A percentile compares a stretch with the other conserved stretches of the same genome.
Conservation (phyloP, 305 asterid species). For the Fraxinus baroniana region DNA sequence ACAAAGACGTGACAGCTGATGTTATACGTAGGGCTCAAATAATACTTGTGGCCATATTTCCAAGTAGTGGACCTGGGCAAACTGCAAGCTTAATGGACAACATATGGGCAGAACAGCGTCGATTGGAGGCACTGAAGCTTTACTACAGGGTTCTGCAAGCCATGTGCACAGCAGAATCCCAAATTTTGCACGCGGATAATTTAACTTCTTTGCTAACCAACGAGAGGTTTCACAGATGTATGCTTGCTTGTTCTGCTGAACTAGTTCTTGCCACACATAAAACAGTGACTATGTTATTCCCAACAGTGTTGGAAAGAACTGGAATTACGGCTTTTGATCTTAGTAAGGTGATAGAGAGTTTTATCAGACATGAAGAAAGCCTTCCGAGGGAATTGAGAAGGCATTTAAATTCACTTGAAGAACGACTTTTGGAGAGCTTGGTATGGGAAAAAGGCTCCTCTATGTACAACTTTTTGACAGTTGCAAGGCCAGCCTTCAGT, state of each 20-base stretch:
- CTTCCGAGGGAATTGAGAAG: slow-evolving; percentile 96
- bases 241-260: slow-evolving; percentile 99
- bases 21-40: slow-evolving; percentile 84
- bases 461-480: slow-evolving; percentile 89
- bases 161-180: slow-evolving; percentile 91
- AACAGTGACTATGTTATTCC: slow-evolving; percentile 95
- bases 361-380: slow-evolving; percentile 90
- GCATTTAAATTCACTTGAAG: slow-evolving; percentile 94
- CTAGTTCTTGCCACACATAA: slow-evolving; percentile 98
- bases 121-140: slow-evolving; percentile 86
- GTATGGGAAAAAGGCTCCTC: slow-evolving; percentile 99
- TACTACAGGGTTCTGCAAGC: slow-evolving; percentile 90
- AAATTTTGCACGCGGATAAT: slow-evolving; percentile 69
- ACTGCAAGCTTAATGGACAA: slow-evolving; percentile 85
- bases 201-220: slow-evolving; percentile 85
- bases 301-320: slow-evolving; percentile 92
- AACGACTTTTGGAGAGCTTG: slow-evolving; percentile 92
- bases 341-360: slow-evolving; percentile 98
- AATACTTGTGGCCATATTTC: slow-evolving; percentile 93
- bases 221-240: slow-evolving; percentile 97
- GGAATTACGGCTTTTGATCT: slow-evolving; percentile 98
- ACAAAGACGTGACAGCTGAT: slow-evolving; percentile 77
- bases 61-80: slow-evolving; percentile 82
- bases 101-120: slow-evolving; percentile 95
- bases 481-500: slow-evolving; percentile 82